A percentile compares a stretch with the other conserved stretches of the same genome.
These are phyloP conservation scores for Aureoboletus auriporus DNA, from an alignment of 768 basidiomycete species.

Conservation along the genomic window DNA sequence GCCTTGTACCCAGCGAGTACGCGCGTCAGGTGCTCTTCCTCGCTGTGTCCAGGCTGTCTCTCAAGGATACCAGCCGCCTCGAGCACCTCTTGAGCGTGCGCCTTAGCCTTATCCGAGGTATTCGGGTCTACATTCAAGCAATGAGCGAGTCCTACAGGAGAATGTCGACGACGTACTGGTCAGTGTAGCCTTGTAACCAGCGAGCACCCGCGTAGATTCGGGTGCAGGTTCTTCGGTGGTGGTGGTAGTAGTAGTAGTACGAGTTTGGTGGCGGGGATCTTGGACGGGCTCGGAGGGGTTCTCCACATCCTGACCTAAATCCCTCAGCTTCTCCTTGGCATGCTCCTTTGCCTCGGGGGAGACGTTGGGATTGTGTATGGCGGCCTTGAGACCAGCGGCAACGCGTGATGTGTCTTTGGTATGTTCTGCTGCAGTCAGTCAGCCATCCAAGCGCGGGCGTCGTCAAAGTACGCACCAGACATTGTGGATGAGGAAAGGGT, in stretches of 20 bases:
- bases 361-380: constrained; percentile 54
- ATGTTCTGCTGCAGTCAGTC: constrained; percentile 16
- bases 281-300: not conserved
- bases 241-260: no score
- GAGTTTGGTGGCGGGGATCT: not conserved
- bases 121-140: constrained; percentile 33
- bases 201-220: constrained; percentile 26
- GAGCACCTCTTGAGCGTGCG: constrained; percentile 52
- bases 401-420: constrained; percentile 44
- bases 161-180: constrained; percentile 29
- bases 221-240: not conserved
- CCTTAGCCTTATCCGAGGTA: constrained; percentile 47
- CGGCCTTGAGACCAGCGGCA: constrained; percentile 54
- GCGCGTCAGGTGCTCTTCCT: constrained; percentile 41
- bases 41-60: constrained; percentile 23
- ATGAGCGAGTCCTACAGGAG: not conserved
- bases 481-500: constrained; percentile 1
- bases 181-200: constrained; percentile 50
- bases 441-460: no score
- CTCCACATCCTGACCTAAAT: constrained; percentile 29
- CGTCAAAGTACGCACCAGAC: constrained; percentile 5
- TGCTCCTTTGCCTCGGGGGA: constrained; percentile 50
- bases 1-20: constrained; percentile 58
- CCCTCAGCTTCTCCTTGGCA: constrained; percentile 43
- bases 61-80: constrained; percentile 39